Conservation (phyloP, 2,329 filamentous ascomycete species). For the Penicillium sp. region DNA sequence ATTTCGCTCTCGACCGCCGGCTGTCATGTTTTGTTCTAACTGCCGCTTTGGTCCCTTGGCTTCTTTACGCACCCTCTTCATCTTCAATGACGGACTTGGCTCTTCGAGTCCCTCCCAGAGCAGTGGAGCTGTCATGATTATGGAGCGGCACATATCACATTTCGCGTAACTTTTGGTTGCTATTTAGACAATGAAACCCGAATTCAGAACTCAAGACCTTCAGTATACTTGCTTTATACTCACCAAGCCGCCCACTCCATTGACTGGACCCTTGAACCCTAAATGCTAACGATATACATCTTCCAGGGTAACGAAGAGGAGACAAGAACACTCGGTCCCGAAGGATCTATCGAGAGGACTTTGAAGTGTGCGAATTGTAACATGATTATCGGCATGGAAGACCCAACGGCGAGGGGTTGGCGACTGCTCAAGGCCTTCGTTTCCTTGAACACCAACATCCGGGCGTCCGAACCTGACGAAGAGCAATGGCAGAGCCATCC, state of each 20-base stretch:
- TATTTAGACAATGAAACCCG: background rate
- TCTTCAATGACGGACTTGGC: constrained; percentile 16
- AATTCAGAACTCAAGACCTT: background rate
- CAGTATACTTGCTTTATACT: too few relatives aligned
- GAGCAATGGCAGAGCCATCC: constrained; percentile 34
- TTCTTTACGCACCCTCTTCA: constrained; percentile 14
- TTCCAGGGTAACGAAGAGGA: constrained; percentile 30
- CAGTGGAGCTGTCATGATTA: constrained; percentile 37
- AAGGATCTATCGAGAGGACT: constrained; percentile 34
- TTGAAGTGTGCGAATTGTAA: constrained; percentile 37
- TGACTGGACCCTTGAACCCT: background rate
- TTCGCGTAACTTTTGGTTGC: background rate
- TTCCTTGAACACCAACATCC: constrained; percentile 21
- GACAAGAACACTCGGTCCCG: constrained; percentile 31
- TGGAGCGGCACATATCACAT: constrained; percentile 38
- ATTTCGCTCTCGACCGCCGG: constrained; percentile 31
- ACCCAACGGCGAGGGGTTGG: constrained; percentile 46
- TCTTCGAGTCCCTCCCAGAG: constrained; percentile 22
- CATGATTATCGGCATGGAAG: constrained; percentile 42
- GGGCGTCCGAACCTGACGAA: constrained; percentile 35
- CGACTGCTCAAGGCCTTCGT: constrained; percentile 55
- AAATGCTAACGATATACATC: background rate
- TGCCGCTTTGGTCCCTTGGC: background rate
- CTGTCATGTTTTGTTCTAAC: constrained; percentile 2
- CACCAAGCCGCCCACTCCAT: background rate